Conservation (phyloP, 2,329 filamentous ascomycete species). For the Alternaria alternata region DNA sequence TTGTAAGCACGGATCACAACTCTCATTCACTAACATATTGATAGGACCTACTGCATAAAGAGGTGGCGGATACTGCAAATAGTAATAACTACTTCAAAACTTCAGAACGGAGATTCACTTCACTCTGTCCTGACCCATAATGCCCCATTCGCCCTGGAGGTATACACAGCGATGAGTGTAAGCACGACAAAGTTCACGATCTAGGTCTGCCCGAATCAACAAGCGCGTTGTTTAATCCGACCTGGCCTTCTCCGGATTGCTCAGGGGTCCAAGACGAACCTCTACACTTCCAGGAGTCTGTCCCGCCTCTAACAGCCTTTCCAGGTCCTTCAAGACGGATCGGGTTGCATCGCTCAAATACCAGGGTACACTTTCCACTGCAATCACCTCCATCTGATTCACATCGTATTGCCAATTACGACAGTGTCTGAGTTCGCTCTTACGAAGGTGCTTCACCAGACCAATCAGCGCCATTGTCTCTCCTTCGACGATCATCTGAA, state of each 20-base stretch:
- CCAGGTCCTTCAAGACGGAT: not conserved
- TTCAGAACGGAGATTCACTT: not conserved
- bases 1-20: not conserved
- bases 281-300: not conserved
- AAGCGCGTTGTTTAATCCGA: not conserved
- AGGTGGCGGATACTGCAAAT: not conserved
- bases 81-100: not conserved
- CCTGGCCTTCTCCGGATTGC: not conserved
- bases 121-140: not conserved
- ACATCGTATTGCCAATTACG: not conserved
- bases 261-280: not conserved
- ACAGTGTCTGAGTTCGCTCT: not conserved
- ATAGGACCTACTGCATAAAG: not conserved
- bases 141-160: not conserved
- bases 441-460: not conserved
- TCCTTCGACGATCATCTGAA: not conserved
- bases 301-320: not conserved
- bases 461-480: not conserved
- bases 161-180: not conserved
- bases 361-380: not conserved
- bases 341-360: not conserved
- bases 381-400: not conserved
- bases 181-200: not conserved
- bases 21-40: not conserved
- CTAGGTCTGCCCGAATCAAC: not conserved